Base-by-base conservation (phyloP, 2,329 filamentous ascomycete genomes). In the Penicillium digitatum region DNA sequence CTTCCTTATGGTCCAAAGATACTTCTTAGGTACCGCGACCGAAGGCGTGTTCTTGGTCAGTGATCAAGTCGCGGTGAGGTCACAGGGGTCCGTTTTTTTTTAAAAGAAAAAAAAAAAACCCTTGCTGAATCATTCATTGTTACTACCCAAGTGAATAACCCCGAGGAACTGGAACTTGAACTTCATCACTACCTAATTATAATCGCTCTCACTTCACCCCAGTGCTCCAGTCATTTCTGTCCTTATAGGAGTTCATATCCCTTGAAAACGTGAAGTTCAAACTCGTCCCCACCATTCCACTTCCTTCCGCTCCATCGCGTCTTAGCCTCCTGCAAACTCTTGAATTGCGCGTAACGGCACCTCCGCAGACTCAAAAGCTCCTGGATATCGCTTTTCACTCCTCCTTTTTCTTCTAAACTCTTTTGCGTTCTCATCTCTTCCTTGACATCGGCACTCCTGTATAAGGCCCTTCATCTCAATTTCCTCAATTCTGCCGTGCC, bases 331-430 rank as follows among this genome's bases (percentile, higher is more conserved):
- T 55, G 53, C 53, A 55, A 55, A 55, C 32, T 52, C 48, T 55
- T 38, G 48, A 52, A 52, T 58, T 43, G 48, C 62, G 62, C 59
- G 61, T 62, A 56, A 34, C 45, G 16, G 16, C 37, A 34, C 27
- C 32, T 29, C 34, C 40, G 38, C 38, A 31, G 20, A 35, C 31
- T 29, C 52, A 39, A 35, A 26, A 20, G 29, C 45, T 39, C 27
- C 40, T 48, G 50, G 27, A 32, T 24, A 26, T 39, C 22, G 16
- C 16, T n/a, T 39, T 47, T 22, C 43, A 27, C 16, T 44, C 46
- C 18, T 46, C 31, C 22, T 26, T 37, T 43, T 45, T 27, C 38
- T 48, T 49, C 18, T 11, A 26, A 38, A 43, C 31, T 44, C 22
- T 12, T 47, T 16, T 18, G 6, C 24, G n/a, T 12, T 38, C 5